A percentile compares a stretch with the other conserved stretches of the same genome.
Evolutionary conservation across 306 rosid species (phyloP).

Genomic region (Begonia loranthoides): DNA sequence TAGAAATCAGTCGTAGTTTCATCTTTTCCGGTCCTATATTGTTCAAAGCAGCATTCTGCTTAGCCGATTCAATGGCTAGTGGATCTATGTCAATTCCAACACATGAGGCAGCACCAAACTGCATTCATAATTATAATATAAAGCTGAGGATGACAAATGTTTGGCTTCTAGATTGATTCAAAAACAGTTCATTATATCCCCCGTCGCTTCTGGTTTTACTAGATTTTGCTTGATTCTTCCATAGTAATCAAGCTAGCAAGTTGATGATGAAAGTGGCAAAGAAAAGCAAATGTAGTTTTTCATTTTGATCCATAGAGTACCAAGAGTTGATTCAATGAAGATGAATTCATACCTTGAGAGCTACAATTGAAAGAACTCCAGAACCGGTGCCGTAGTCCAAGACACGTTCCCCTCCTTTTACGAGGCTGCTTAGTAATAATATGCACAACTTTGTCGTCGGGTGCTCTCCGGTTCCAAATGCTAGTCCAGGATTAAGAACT

Average conservation of each 20-base stretch:
- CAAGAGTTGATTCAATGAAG: slow-evolving; percentile 9
- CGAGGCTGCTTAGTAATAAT: slow-evolving; percentile 40
- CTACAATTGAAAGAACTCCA: slow-evolving; percentile 86
- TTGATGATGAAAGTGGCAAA: too few relatives aligned
- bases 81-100: slow-evolving; percentile 80
- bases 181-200: too few relatives aligned
- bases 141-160: slow-evolving; percentile 16
- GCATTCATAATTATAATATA: slow-evolving; percentile 8
- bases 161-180: too few relatives aligned
- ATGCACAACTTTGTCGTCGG: slow-evolving; percentile 73
- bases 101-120: slow-evolving; percentile 78
- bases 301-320: too few relatives aligned
- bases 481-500: slow-evolving; percentile 67
- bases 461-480: slow-evolving; percentile 95
- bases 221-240: too few relatives aligned
- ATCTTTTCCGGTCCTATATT: slow-evolving; percentile 47
- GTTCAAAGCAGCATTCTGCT: slow-evolving; percentile 66
- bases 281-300: too few relatives aligned
- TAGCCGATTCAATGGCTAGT: slow-evolving; percentile 60
- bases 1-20: slow-evolving; percentile 37
- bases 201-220: too few relatives aligned
- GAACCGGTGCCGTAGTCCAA: slow-evolving; percentile 93
- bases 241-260: too few relatives aligned
- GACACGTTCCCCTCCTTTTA: slow-evolving; percentile 63
- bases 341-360: slow-evolving; percentile 48